Conservation (phyloP, 1,139 yeast species). For the Blastobotrys illinoisensis region DNA sequence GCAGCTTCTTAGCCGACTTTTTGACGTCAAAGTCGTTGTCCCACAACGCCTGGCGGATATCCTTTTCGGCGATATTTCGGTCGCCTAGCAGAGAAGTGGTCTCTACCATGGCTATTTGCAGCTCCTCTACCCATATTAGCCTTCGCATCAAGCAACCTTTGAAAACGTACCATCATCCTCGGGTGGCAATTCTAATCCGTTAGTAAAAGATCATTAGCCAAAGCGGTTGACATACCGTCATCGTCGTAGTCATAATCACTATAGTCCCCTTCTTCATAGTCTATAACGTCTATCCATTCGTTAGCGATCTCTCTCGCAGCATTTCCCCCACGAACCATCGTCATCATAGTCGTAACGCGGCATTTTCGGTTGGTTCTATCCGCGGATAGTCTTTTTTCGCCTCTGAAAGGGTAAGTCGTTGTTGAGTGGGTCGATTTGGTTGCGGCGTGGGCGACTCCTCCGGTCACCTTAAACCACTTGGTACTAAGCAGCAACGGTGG, state of each 20-base stretch:
- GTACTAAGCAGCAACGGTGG: not conserved
- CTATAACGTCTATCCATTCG: conserved; percentile 10
- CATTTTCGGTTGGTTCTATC: conserved; percentile 3
- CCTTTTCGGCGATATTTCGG: conserved; percentile 44
- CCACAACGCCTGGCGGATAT: conserved; percentile 57
- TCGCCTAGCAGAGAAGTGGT: conserved; percentile 46
- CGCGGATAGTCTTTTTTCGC: not conserved
- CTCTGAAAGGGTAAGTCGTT: not conserved
- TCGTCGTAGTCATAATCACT: conserved; percentile 15
- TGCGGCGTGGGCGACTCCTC: not conserved
- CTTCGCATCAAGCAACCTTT: no score
- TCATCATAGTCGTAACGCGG: conserved; percentile 12
- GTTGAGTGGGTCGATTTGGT: not conserved
- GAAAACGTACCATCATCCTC: conserved; percentile 21
- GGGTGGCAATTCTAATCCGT: conserved; percentile 15
- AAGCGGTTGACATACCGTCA: conserved; percentile 9
- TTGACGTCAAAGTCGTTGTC: conserved; percentile 54
- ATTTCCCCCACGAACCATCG: conserved; percentile 9
- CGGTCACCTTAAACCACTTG: not conserved
- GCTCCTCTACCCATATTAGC: conserved; percentile 13
- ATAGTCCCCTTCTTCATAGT: conserved; percentile 15
- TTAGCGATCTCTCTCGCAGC: not conserved
- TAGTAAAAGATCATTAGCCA: not conserved
- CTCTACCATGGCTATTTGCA: conserved; percentile 34
- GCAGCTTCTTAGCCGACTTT: conserved; percentile 49